Conservation (phyloP, 2,329 filamentous ascomycete species). For the Penicillium sp. region DNA sequence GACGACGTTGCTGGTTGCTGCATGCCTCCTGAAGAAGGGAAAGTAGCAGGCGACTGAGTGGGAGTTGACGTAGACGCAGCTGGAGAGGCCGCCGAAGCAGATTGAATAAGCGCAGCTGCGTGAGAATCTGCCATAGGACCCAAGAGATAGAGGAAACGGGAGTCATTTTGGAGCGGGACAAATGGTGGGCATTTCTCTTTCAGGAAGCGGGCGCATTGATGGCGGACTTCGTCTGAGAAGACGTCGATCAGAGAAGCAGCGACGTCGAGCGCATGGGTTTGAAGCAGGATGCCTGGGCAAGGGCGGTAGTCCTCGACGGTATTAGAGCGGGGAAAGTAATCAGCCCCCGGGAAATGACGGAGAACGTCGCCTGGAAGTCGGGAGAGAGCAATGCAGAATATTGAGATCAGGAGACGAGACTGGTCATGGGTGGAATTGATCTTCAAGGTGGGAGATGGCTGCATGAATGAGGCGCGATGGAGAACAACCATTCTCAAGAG, state of each 20-base stretch:
- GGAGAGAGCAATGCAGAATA: slow-evolving; percentile 42
- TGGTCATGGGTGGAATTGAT: slow-evolving; percentile 33
- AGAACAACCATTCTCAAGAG: slow-evolving; percentile 41
- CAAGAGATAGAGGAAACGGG: slow-evolving; percentile 42
- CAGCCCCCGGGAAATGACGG: slow-evolving; percentile 29
- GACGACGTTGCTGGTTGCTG: slow-evolving; percentile 16
- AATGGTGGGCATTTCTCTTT: slow-evolving; percentile 43
- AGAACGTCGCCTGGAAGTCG: slow-evolving; percentile 33
- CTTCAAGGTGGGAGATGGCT: slow-evolving; percentile 22
- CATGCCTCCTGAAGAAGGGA: slow-evolving; percentile 14
- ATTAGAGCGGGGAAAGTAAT: slow-evolving; percentile 30
- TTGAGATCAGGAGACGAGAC: slow-evolving; percentile 37
- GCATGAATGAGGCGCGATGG: slow-evolving; percentile 38
- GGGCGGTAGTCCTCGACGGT: slow-evolving; percentile 24
- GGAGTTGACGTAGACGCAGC: slow-evolving; percentile 31
- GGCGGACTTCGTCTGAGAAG: slow-evolving; percentile 44
- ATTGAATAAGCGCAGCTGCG: slow-evolving; percentile 18
- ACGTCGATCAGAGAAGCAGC: slow-evolving; percentile 45
- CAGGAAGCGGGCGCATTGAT: slow-evolving; percentile 43
- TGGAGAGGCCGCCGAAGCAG: slow-evolving; percentile 32
- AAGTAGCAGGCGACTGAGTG: slow-evolving; percentile 25
- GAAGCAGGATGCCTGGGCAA: slow-evolving; percentile 34
- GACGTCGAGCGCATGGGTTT: slow-evolving; percentile 45
- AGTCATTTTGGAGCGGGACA: slow-evolving; percentile 38
- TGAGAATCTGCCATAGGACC: slow-evolving; percentile 35